Base-by-base conservation (phyloP, 2,329 filamentous ascomycete genomes). In the Capronia americana region DNA sequence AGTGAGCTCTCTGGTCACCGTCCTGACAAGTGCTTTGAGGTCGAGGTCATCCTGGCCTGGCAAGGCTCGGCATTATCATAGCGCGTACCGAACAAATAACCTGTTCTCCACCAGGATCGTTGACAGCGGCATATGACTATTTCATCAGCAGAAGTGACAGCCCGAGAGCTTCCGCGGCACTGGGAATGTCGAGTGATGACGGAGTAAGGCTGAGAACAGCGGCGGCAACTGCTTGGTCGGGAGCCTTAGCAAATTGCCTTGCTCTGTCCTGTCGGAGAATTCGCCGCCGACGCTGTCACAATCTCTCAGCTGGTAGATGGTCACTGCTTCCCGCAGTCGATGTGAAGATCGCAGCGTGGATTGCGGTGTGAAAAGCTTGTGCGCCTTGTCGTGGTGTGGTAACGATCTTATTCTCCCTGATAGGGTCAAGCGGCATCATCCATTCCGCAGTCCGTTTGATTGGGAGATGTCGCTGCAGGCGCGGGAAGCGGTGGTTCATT, bases 11-110 rank as follows among this genome's bases (percentile, higher is more conserved):
- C 2, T 50, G 41, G 14, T 50, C 41, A 59, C 38, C 23, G 55
- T 26, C 34, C 12, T 14, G 24, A 6, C 20, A 41, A 28, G 38
- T 26, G 55, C 32, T 44, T 12, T n/a, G 17, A 14, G 24, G 14
- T 44, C 34, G 55, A 57, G 55, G 20, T 57, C 55, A 44, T 57
- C 14, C 24, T 28, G 24, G 55, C 23, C 23, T 32, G 20, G 34
- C 32, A 26, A 24, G 55, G 23, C 34, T 57, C 24, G 7, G 55
- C 55, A n/a, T 20, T 24, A 46, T 57, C 32, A 23, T 44, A 57
- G 10, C 24, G 32, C 34, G 14, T 46, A n/a, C 12, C 8, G 24
- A 10, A 41, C 23, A 20, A 20, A 23, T 23, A 23, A 26, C 4
- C 41, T 28, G 55, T 10, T 24, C 7, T 41, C 20, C 55, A 57